Evolutionary conservation across 768 basidiomycete genomes (phyloP).

Genomic region (Fistulinella prunicolor): DNA sequence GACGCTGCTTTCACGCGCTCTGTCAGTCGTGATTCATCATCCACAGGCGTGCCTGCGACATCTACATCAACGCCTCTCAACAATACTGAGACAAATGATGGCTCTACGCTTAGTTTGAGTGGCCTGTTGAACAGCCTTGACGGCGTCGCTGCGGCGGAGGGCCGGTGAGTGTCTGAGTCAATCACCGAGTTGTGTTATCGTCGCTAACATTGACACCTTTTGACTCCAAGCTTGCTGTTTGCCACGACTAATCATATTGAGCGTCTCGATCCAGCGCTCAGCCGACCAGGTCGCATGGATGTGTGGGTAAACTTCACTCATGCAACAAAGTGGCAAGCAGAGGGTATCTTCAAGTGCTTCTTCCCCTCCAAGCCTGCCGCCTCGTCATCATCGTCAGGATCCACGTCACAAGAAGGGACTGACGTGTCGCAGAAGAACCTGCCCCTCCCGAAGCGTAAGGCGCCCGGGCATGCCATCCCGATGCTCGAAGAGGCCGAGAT

Average conservation of each 20-base stretch:
- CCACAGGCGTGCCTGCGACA: constrained; percentile 68
- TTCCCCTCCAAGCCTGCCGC: constrained; percentile 60
- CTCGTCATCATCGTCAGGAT: constrained; percentile 10
- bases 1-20: constrained; percentile 90
- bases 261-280: constrained; percentile 84
- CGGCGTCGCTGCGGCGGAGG: constrained; percentile 82
- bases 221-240: constrained; percentile 63
- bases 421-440: constrained; percentile 66
- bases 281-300: constrained; percentile 87
- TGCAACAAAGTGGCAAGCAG: constrained; percentile 90
- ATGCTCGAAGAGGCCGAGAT: constrained; percentile 75
- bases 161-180: constrained; percentile 61
- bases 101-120: constrained; percentile 81
- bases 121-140: constrained; percentile 84
- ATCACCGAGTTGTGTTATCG: constrained; percentile 5
- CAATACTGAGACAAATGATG: constrained; percentile 54
- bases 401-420: constrained; percentile 19
- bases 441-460: constrained; percentile 64
- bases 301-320: constrained; percentile 91
- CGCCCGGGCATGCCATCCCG: constrained; percentile 55
- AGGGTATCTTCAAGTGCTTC: constrained; percentile 92
- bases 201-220: constrained; percentile 19
- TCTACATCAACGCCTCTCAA: constrained; percentile 40
- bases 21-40: constrained; percentile 75
- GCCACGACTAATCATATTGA: constrained; percentile 95